Evolutionary conservation across 345 rosid species (phyloP).

Genomic region (Diplotaxis tenuifolia): DNA sequence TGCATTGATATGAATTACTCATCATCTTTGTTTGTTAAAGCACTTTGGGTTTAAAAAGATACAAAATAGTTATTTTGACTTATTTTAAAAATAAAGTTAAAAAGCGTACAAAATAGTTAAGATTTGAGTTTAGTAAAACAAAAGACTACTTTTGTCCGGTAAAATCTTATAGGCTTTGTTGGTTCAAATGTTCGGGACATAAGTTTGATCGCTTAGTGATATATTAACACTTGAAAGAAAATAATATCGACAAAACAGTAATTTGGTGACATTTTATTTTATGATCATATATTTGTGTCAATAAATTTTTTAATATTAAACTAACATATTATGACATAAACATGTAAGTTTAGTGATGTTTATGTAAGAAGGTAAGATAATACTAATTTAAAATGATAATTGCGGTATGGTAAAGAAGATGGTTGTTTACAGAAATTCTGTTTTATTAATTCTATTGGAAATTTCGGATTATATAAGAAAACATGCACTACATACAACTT

Average conservation of each 20-base stretch:
- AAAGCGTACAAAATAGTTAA: not conserved
- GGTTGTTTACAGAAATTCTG: not conserved
- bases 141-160: not conserved
- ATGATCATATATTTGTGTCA: not conserved
- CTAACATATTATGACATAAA: not conserved
- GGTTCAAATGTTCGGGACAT: not conserved
- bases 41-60: not conserved
- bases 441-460: no score
- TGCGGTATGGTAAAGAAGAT: not conserved
- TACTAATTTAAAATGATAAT: not conserved
- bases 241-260: not conserved
- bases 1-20: conserved; percentile 9
- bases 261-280: not conserved
- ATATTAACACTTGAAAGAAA: not conserved
- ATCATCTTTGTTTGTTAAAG: not conserved
- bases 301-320: not conserved
- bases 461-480: not conserved
- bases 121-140: not conserved
- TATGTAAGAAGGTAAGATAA: not conserved
- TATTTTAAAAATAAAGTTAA: no score
- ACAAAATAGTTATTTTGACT: not conserved
- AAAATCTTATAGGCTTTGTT: not conserved
- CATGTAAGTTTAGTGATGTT: not conserved
- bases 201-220: not conserved
- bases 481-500: not conserved